Percentiles rank a stretch among this genome's conserved stretches.
These are phyloP conservation scores for Diaporthe ampelina DNA, from an alignment of 2,329 filamentous ascomycete genomes.

Conservation along the genomic window DNA sequence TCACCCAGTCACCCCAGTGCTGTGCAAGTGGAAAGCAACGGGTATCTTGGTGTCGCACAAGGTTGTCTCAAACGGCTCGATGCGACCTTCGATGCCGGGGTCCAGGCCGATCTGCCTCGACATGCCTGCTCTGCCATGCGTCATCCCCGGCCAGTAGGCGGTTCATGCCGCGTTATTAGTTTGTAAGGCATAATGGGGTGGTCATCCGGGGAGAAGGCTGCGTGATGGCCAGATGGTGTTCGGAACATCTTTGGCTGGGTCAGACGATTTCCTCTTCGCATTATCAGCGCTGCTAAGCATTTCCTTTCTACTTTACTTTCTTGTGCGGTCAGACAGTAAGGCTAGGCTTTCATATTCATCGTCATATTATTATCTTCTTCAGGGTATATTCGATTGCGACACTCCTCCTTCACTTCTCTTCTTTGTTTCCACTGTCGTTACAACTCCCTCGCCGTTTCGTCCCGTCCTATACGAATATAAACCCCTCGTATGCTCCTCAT, in stretches of 20 bases:
- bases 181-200: conserved; percentile 20
- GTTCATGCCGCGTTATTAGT: conserved; percentile 30
- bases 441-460: neutral
- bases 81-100: conserved; percentile 21
- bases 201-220: neutral
- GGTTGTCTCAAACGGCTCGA: conserved; percentile 28
- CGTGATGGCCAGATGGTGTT: conserved; percentile 10
- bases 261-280: conserved; percentile 16
- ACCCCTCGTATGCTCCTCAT: neutral
- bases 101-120: conserved; percentile 22
- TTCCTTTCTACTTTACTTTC: conserved; percentile 2
- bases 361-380: conserved; percentile 3
- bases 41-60: conserved; percentile 8
- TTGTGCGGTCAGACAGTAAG: conserved; percentile 6
- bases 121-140: conserved; percentile 27
- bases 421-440: neutral
- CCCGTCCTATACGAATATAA: neutral
- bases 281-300: conserved; percentile 5
- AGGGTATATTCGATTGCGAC: neutral
- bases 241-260: conserved; percentile 19
- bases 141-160: conserved; percentile 26
- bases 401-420: neutral
- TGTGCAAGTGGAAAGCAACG: conserved; percentile 14
- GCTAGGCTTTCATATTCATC: conserved; percentile 16
- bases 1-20: neutral